These are phyloP conservation scores for Asterochloris erici DNA, from an alignment of 139 green algal species.

Conservation along the genomic window DNA sequence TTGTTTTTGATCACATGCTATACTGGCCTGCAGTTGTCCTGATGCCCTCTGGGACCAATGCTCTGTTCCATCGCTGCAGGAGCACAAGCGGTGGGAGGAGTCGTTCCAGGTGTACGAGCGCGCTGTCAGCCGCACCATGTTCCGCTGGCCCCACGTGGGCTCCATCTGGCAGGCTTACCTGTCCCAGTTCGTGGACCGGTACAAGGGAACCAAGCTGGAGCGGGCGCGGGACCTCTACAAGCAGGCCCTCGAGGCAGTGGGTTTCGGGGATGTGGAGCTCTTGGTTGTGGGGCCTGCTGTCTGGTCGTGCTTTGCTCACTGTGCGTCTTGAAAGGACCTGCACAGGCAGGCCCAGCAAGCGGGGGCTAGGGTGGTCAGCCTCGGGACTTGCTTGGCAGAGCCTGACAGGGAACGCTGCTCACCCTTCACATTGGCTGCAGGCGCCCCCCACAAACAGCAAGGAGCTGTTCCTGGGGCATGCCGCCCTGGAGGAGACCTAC, in stretches of 20 bases:
- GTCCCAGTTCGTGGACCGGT: conserved; percentile 77
- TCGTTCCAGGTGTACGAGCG: conserved; percentile 94
- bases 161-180: conserved; percentile 97
- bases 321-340: no score
- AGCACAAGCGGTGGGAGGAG: conserved; percentile 93
- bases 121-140: conserved; percentile 70
- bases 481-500: conserved; percentile 89
- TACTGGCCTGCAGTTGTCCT: no score
- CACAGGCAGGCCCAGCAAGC: no score
- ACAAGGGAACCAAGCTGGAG: conserved; percentile 93
- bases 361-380: no score
- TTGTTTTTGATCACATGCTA: no score
- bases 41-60: no score
- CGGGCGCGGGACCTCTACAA: conserved; percentile 94
- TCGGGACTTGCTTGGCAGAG: no score
- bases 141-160: conserved; percentile 94
- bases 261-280: neutral
- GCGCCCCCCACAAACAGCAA: conserved; percentile 58
- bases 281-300: no score
- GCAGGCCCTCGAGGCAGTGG: conserved; percentile 62
- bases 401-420: no score
- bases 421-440: neutral
- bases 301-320: no score
- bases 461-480: conserved; percentile 79
- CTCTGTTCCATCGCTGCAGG: conserved; percentile 55